Evolutionary conservation across 2,329 filamentous ascomycete genomes (phyloP).

Genomic region (Colletotrichum lentis): DNA sequence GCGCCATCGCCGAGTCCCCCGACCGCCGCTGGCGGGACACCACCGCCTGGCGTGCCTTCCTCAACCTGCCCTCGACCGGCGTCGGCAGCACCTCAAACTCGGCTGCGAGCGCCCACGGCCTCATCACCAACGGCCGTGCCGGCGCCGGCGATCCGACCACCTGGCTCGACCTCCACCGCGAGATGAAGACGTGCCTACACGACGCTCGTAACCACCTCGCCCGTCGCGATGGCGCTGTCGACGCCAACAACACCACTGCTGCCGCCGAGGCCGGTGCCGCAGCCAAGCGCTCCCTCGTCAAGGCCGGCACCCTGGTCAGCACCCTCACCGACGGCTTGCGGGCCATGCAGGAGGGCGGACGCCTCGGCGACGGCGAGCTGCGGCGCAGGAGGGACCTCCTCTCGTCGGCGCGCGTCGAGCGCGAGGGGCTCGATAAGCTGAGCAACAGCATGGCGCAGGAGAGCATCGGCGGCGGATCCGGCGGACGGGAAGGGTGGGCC

Average conservation of each 20-base stretch:
- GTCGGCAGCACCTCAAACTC: conserved; percentile 56
- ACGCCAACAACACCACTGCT: conserved; percentile 51
- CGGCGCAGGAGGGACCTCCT: conserved; percentile 75
- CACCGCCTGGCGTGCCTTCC: conserved; percentile 74
- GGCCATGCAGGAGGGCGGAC: conserved; percentile 60
- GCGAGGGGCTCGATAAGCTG: conserved; percentile 77
- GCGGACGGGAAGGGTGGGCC: conserved; percentile 60
- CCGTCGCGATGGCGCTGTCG: conserved; percentile 65
- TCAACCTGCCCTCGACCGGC: conserved; percentile 68
- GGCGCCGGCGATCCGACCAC: conserved; percentile 66
- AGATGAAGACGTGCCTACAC: conserved; percentile 76
- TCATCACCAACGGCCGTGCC: conserved; percentile 45
- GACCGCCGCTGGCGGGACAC: conserved; percentile 80
- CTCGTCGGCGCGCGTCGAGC: conserved; percentile 73
- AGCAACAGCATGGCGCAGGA: conserved; percentile 61
- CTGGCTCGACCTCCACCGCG: conserved; percentile 79
- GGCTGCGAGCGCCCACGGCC: conserved; percentile 56
- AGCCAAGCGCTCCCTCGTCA: conserved; percentile 78
- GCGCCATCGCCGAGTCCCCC: conserved; percentile 74
- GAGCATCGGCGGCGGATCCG: conserved; percentile 52
- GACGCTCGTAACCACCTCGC: conserved; percentile 73
- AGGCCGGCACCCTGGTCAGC: conserved; percentile 69
- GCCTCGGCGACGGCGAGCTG: conserved; percentile 78
- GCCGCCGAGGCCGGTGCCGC: conserved; percentile 71
- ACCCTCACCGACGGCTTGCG: conserved; percentile 72